Evolutionary conservation across 176 grass and related monocot species (phyloP).

Genomic region (Ananas comosus): DNA sequence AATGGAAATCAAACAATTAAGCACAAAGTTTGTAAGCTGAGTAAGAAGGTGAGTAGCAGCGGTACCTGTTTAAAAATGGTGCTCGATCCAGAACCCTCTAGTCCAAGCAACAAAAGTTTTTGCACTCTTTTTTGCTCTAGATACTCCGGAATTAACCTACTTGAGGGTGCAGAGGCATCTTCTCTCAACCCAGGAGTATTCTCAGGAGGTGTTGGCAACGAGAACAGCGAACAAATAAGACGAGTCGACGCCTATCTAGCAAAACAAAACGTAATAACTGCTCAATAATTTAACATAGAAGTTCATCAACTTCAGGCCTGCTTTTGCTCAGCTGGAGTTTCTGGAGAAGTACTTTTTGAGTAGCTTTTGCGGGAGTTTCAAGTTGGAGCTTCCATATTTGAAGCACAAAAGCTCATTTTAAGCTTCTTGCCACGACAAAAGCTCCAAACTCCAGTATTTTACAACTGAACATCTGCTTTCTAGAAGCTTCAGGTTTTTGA

Average conservation of each 20-base stretch:
- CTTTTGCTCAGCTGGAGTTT: too few species aligned
- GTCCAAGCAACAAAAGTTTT: conserved; percentile 29
- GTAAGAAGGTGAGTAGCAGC: not conserved
- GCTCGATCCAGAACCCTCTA: conserved; percentile 24
- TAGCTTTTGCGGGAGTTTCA: too few species aligned
- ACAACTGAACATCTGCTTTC: too few species aligned
- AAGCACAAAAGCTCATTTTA: too few species aligned
- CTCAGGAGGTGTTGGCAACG: conserved; percentile 24
- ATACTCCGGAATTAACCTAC: conserved; percentile 20
- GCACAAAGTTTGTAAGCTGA: too few species aligned
- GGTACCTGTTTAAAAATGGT: conserved; percentile 27
- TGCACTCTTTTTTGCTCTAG: conserved; percentile 21
- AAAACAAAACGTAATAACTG: not conserved
- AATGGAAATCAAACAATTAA: too few species aligned
- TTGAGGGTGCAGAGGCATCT: conserved; percentile 12
- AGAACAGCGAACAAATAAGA: conserved; percentile 26
- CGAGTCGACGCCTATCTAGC: conserved; percentile 25
- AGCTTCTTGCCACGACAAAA: too few species aligned
- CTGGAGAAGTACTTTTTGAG: too few species aligned
- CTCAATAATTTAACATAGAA: not conserved
- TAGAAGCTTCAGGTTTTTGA: too few species aligned
- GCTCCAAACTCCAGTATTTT: too few species aligned
- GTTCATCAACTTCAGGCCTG: not conserved
- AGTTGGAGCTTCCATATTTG: too few species aligned
- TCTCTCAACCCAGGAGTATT: conserved; percentile 16